Conservation (phyloP, 2,329 filamentous ascomycete genomes). For the Aspergillus luchuensis region DNA sequence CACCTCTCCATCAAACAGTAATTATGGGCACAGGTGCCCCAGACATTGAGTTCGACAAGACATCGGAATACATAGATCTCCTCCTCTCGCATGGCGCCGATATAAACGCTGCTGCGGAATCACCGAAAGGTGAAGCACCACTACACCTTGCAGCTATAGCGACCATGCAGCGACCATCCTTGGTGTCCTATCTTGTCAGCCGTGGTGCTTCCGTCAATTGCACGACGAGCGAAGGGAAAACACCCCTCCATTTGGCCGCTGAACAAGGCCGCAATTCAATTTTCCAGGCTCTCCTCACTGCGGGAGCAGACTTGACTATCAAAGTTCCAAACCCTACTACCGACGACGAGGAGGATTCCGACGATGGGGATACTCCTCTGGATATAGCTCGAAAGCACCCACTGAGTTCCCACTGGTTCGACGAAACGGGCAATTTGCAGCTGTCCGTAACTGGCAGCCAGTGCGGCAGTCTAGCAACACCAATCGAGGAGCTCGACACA, state of each 20-base stretch:
- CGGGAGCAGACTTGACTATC: constrained; percentile 28
- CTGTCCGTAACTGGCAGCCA: no score
- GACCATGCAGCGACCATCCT: constrained; percentile 18
- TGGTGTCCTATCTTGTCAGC: constrained; percentile 27
- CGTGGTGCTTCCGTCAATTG: constrained; percentile 25
- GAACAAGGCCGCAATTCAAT: constrained; percentile 30
- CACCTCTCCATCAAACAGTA: constrained; percentile 29
- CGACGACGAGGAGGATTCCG: neutral
- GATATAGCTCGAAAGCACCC: constrained; percentile 29
- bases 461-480: no score
- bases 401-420: constrained; percentile 26
- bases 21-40: constrained; percentile 21
- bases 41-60: constrained; percentile 24
- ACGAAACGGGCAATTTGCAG: neutral
- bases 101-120: constrained; percentile 22
- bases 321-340: constrained; percentile 17
- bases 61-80: constrained; percentile 25
- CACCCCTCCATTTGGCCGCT: constrained; percentile 30
- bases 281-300: constrained; percentile 26
- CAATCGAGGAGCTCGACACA: no score
- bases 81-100: constrained; percentile 28
- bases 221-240: constrained; percentile 24
- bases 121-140: constrained; percentile 23
- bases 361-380: constrained; percentile 24
- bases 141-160: constrained; percentile 31